These are phyloP conservation scores for Saturnispora sekii DNA, from an alignment of 805 yeast species.

Conservation along the genomic window DNA sequence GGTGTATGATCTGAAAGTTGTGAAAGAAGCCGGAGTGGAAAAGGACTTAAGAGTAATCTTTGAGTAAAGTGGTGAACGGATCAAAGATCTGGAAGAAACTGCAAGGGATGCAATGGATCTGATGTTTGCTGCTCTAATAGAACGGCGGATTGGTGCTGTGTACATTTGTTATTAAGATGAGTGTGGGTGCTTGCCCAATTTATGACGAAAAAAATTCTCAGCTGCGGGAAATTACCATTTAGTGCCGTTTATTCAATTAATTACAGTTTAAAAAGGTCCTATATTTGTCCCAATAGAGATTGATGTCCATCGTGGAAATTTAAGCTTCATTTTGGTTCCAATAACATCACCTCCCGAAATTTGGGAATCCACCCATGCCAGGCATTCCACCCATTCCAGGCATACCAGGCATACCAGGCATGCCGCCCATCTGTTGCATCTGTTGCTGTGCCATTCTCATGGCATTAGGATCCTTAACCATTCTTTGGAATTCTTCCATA, in stretches of 20 bases:
- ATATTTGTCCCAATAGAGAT: too few relatives aligned
- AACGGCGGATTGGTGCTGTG: too few relatives aligned
- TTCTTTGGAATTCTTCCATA: constrained; percentile 9
- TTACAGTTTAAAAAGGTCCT: too few relatives aligned
- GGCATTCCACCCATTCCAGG: constrained; percentile 41
- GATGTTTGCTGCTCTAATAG: not conserved
- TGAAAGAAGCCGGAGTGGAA: too few relatives aligned
- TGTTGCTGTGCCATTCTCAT: constrained; percentile 41
- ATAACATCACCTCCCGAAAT: not conserved
- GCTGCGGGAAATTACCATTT: too few relatives aligned
- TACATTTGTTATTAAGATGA: too few relatives aligned
- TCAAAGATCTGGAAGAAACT: not conserved
- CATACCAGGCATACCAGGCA: constrained; percentile 46
- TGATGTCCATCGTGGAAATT: not conserved
- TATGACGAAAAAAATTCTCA: too few relatives aligned
- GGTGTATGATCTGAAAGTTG: not conserved
- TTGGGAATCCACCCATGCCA: constrained; percentile 10
- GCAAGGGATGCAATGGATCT: constrained; percentile 1
- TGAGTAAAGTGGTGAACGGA: too few relatives aligned
- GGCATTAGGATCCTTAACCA: constrained; percentile 14
- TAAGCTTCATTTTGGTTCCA: not conserved
- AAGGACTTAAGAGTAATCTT: too few relatives aligned
- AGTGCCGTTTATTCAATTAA: too few relatives aligned
- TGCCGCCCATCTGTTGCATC: constrained; percentile 44
- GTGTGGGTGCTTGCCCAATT: too few relatives aligned